A percentile compares a stretch with the other conserved stretches of the same genome.
Evolutionary conservation across 306 rosid genomes (phyloP).

Genomic region (Castanea mollissima): DNA sequence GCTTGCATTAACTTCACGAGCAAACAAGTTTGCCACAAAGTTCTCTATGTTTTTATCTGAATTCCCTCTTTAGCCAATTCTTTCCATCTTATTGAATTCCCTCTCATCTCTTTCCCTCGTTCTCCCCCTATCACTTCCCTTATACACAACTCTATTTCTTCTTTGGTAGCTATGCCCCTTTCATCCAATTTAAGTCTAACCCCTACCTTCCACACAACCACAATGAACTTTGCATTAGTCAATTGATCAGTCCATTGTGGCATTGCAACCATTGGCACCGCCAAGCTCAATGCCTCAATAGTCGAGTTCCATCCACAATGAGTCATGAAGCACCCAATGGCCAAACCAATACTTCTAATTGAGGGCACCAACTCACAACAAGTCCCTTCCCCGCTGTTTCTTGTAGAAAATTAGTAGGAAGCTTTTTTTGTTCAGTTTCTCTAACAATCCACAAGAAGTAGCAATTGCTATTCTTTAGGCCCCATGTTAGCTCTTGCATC

Average conservation of each 20-base stretch:
- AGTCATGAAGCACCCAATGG: slow-evolving; percentile 1
- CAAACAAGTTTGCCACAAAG: background rate
- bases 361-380: slow-evolving; percentile 15
- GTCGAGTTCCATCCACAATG: slow-evolving; percentile 22
- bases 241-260: slow-evolving; percentile 19
- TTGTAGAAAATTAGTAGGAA: slow-evolving; percentile 5
- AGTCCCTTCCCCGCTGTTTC: background rate
- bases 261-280: slow-evolving; percentile 3
- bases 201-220: slow-evolving; percentile 19
- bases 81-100: slow-evolving; percentile 1
- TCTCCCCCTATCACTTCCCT: slow-evolving; percentile 12
- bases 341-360: background rate
- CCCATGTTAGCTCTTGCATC: slow-evolving; percentile 1
- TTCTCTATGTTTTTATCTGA: no score
- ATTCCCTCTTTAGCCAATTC: slow-evolving; percentile 6
- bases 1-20: no score
- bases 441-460: slow-evolving; percentile 15
- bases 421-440: slow-evolving; percentile 7
- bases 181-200: slow-evolving; percentile 2
- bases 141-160: slow-evolving; percentile 4
- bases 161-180: background rate
- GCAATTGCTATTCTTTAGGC: background rate
- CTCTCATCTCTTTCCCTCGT: background rate
- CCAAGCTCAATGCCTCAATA: slow-evolving; percentile 10
- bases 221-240: slow-evolving; percentile 10